A percentile compares a stretch with the other conserved stretches of the same genome.
phyloP scores from a whole-genome alignment of 345 rosid species.

The Populus nigra region DNA sequence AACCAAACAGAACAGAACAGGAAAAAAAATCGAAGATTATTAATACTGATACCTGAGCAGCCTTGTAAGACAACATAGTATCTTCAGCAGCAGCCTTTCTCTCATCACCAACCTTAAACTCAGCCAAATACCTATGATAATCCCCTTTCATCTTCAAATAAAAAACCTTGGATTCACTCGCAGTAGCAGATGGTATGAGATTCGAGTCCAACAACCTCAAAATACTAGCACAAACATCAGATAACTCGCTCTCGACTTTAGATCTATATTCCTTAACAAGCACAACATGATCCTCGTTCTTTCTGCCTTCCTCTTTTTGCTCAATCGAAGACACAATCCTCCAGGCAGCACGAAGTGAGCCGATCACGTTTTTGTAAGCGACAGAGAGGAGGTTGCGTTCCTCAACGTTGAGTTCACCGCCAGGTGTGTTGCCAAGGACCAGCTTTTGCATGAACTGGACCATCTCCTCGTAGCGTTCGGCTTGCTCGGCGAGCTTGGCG shows the following conservation, averaged over 20 bases:
- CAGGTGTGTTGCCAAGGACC: conserved; percentile 72
- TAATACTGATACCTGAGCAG: conserved; percentile 67
- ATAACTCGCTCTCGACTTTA: conserved; percentile 77
- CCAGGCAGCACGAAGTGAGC: conserved; percentile 97
- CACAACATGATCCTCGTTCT: conserved; percentile 88
- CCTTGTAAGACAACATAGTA: conserved; percentile 87
- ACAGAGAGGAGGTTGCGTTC: conserved; percentile 95
- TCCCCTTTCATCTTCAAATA: conserved; percentile 98
- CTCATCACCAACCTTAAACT: conserved; percentile 84
- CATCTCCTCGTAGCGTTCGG: conserved; percentile 98
- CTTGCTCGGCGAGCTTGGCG: conserved; percentile 94
- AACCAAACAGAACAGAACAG: background rate
- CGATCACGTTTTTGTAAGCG: conserved; percentile 96
- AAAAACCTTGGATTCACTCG: conserved; percentile 84
- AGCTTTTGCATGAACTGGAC: conserved; percentile 87
- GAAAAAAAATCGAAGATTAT: background rate
- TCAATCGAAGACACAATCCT: conserved; percentile 91
- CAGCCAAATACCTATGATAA: conserved; percentile 89
- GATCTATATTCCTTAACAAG: conserved; percentile 95
- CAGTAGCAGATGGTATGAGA: conserved; percentile 70
- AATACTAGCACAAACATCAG: conserved; percentile 73
- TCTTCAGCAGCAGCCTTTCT: conserved; percentile 93
- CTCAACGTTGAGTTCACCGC: conserved; percentile 82
- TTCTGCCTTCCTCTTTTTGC: conserved; percentile 89
- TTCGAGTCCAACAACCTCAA: conserved; percentile 58